Percentiles rank a stretch among this genome's conserved stretches.
phyloP scores from a whole-genome alignment of 73 alveolate species.

The Paramecium primaurelia region DNA sequence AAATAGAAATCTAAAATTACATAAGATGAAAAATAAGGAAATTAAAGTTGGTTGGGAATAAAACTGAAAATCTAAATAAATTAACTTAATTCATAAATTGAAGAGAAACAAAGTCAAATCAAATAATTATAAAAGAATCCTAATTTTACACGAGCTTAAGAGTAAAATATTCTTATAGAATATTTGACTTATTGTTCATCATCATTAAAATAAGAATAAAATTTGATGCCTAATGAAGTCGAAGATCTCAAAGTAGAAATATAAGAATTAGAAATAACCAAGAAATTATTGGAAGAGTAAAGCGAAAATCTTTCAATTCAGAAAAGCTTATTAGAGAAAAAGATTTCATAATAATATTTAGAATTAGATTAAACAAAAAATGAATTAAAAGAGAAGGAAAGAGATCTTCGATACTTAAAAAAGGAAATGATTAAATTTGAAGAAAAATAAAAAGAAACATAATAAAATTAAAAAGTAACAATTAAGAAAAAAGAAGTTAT shows the following conservation, averaged over 20 bases:
- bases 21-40: neutral
- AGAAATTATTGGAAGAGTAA: conserved; percentile 19
- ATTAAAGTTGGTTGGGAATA: conserved; percentile 38
- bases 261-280: conserved; percentile 1
- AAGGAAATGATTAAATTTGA: conserved; percentile 21
- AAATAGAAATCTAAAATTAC: neutral
- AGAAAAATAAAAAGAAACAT: neutral
- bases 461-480: neutral
- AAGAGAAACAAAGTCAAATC: neutral
- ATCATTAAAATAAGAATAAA: neutral
- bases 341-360: neutral
- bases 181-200: conserved; percentile 1
- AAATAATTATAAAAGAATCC: conserved; percentile 21
- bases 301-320: conserved; percentile 39
- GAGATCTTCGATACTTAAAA: conserved; percentile 8
- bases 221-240: conserved; percentile 12
- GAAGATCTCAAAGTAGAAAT: conserved; percentile 32
- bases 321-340: conserved; percentile 4
- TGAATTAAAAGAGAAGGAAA: conserved; percentile 12
- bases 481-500: neutral
- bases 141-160: conserved; percentile 31
- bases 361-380: neutral
- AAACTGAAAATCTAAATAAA: conserved; percentile 18
- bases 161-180: neutral
- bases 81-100: neutral